Evolutionary conservation across 495 filamentous ascomycete genomes (phyloP).

Genomic region (Daldinia concentrica): DNA sequence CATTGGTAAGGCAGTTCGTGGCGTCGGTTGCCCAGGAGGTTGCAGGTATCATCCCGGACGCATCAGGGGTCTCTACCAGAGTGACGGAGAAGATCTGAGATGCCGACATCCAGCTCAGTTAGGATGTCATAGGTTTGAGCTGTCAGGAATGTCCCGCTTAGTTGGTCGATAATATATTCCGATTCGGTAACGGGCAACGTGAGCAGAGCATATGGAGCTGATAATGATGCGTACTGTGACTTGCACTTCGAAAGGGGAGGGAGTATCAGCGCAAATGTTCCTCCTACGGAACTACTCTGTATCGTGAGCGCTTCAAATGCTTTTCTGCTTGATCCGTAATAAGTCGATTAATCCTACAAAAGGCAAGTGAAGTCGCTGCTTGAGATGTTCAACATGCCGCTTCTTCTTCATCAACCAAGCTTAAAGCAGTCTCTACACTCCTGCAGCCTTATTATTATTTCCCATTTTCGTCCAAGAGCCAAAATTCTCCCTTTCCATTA

Average conservation of each 20-base stretch:
- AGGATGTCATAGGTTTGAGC: conserved; percentile 49
- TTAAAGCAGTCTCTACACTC: conserved; percentile 34
- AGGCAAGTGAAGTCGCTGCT: conserved; percentile 39
- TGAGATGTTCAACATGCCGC: conserved; percentile 37
- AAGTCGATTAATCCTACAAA: conserved; percentile 42
- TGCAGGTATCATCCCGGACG: conserved; percentile 37
- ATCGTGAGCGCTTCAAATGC: conserved; percentile 27
- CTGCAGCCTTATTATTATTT: conserved; percentile 37
- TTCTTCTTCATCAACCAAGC: conserved; percentile 39
- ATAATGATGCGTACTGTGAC: conserved; percentile 32
- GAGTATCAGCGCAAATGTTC: conserved; percentile 25
- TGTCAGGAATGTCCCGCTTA: conserved; percentile 40
- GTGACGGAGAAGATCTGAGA: conserved; percentile 37
- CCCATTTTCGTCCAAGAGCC: conserved; percentile 26
- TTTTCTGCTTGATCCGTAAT: conserved; percentile 22
- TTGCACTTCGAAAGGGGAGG: conserved; percentile 30
- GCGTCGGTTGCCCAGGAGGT: conserved; percentile 40
- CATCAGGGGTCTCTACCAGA: conserved; percentile 32
- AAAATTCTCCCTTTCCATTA: conserved; percentile 22
- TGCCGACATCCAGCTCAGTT: conserved; percentile 46
- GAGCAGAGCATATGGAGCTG: conserved; percentile 32
- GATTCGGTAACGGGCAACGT: conserved; percentile 42
- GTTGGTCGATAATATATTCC: conserved; percentile 43
- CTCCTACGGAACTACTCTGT: conserved; percentile 20
- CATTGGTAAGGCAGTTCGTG: conserved; percentile 37